phyloP scores from a whole-genome alignment of 2,329 filamentous ascomycete species.

The Diaporthe humulicola region DNA sequence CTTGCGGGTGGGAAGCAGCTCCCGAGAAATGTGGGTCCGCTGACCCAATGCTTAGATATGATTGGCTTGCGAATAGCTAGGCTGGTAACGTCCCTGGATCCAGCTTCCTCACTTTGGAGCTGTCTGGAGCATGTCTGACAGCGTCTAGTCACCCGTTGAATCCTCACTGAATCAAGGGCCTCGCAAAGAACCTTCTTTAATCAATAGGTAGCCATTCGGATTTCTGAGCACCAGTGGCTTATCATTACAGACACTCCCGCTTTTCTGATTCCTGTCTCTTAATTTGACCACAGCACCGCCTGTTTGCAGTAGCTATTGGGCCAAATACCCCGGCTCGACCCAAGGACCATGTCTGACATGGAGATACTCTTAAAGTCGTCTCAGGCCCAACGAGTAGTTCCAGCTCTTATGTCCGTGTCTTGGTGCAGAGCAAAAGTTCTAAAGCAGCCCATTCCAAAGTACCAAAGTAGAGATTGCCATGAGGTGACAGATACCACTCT shows the following conservation, averaged over 20 bases:
- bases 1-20: not conserved
- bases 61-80: not conserved
- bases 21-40: conserved; percentile 11
- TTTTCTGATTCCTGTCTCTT: not conserved
- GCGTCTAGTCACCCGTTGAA: not conserved
- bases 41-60: not conserved
- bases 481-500: not conserved
- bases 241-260: not conserved
- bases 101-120: not conserved
- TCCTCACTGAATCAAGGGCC: too few species aligned
- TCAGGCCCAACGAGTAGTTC: not conserved
- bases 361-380: not conserved
- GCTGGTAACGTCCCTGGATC: not conserved
- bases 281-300: not conserved
- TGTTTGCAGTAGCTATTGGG: not conserved
- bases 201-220: not conserved
- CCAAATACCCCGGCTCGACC: not conserved
- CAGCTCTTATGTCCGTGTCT: not conserved
- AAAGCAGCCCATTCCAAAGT: too few species aligned
- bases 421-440: not conserved
- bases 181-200: not conserved
- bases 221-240: not conserved
- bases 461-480: not conserved
- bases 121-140: not conserved
- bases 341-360: not conserved